Percentiles rank a stretch among this genome's conserved stretches.
Conservation (phyloP, 2,329 filamentous ascomycete species). For the Mycosphaerelloides madeirae region DNA sequence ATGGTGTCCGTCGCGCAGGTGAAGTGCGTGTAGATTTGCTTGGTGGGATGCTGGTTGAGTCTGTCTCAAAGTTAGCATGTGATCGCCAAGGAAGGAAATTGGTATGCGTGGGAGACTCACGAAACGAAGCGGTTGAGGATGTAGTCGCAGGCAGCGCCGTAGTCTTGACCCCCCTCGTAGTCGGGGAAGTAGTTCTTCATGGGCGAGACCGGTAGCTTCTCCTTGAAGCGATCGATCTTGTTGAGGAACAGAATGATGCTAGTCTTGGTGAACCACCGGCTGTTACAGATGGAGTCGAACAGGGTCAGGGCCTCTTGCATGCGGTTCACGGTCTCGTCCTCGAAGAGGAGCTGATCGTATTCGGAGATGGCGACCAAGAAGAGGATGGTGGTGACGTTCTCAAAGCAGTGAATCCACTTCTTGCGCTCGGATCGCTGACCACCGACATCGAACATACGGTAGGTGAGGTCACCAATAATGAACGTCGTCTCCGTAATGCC, state of each 20-base stretch:
- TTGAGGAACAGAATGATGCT: constrained; percentile 70
- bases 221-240: constrained; percentile 72
- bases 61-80: constrained; percentile 24
- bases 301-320: constrained; percentile 69
- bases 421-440: constrained; percentile 93
- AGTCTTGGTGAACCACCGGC: constrained; percentile 67
- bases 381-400: constrained; percentile 94
- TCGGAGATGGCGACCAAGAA: constrained; percentile 96
- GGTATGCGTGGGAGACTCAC: constrained; percentile 22
- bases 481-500: constrained; percentile 97
- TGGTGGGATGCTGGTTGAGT: constrained; percentile 97
- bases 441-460: constrained; percentile 96
- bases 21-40: constrained; percentile 99
- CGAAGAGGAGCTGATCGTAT: constrained; percentile 92
- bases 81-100: no score
- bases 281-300: constrained; percentile 70
- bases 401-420: constrained; percentile 99
- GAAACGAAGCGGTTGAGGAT: constrained; percentile 94
- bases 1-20: constrained; percentile 98
- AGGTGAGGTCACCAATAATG: constrained; percentile 89
- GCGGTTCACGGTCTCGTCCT: constrained; percentile 79
- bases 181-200: constrained; percentile 75
- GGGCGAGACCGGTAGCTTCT: constrained; percentile 66
- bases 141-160: constrained; percentile 93
- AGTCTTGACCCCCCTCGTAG: constrained; percentile 91